These are phyloP conservation scores for Litchi chinensis DNA, from an alignment of 345 rosid species.

Conservation along the genomic window DNA sequence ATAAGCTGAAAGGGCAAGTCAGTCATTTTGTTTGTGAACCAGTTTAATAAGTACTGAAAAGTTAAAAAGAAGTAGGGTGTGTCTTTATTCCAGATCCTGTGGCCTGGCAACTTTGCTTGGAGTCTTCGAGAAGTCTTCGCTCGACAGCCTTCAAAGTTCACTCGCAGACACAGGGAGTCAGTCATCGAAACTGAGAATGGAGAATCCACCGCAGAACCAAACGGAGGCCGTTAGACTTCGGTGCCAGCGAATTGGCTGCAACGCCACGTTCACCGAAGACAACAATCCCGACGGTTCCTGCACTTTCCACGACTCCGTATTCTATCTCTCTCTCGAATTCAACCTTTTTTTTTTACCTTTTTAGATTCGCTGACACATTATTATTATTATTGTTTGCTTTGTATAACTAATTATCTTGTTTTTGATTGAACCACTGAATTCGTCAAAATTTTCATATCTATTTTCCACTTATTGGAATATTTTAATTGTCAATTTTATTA, in stretches of 20 bases:
- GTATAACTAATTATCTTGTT: background rate
- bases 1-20: too few species aligned
- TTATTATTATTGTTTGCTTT: background rate
- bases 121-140: conserved; percentile 15
- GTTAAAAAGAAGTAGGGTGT: too few species aligned
- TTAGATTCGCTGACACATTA: background rate
- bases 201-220: conserved; percentile 25
- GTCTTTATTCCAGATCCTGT: background rate
- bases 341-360: background rate
- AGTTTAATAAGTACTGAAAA: too few species aligned
- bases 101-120: background rate
- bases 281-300: conserved; percentile 91
- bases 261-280: conserved; percentile 73
- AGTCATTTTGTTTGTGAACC: too few species aligned
- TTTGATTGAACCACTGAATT: background rate
- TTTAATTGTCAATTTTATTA: background rate
- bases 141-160: background rate
- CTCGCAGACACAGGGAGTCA: background rate
- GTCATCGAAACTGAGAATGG: conserved; percentile 34
- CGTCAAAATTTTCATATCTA: background rate
- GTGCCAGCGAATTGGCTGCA: conserved; percentile 94
- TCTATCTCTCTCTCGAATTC: background rate
- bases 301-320: conserved; percentile 69
- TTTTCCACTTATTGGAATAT: background rate
- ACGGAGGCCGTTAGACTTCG: conserved; percentile 40